Conservation (phyloP, 1,139 yeast species). For the Debaryomycetaceae sp. region DNA sequence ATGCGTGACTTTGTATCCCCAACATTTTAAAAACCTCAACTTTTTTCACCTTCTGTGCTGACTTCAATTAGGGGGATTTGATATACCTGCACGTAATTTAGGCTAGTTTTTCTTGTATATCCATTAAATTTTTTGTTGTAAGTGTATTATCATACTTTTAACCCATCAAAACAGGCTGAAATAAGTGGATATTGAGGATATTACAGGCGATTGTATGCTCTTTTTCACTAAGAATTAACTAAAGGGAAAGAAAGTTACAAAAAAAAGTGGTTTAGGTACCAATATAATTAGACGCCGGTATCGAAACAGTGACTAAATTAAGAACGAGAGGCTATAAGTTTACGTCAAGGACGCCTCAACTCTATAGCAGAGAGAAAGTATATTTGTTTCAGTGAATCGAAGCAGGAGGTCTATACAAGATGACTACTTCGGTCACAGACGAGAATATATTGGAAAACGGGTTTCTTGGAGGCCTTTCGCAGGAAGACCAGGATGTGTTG, state of each 20-base stretch:
- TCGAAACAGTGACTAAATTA: background rate
- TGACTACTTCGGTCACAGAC: constrained; percentile 10
- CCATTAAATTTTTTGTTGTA: background rate
- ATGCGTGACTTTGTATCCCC: background rate
- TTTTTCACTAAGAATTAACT: too few relatives aligned
- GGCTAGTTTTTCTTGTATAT: background rate
- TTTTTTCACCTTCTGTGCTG: background rate
- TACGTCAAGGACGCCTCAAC: too few relatives aligned
- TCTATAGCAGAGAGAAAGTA: too few relatives aligned
- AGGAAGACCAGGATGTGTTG: constrained; percentile 41
- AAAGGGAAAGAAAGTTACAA: background rate
- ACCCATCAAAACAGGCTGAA: background rate
- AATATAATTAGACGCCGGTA: background rate
- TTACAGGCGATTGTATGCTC: too few relatives aligned
- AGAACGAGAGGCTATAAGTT: too few relatives aligned
- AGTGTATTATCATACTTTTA: background rate
- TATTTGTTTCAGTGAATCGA: too few relatives aligned
- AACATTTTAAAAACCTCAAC: background rate
- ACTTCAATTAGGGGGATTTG: background rate
- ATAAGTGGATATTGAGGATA: background rate
- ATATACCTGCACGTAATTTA: background rate
- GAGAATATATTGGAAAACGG: constrained; percentile 11
- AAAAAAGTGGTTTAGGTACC: background rate
- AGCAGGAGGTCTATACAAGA: too few relatives aligned
- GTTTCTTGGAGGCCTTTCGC: constrained; percentile 7